phyloP scores from a whole-genome alignment of 2,329 filamentous ascomycete species.

The Paracamarosporium sp. region DNA sequence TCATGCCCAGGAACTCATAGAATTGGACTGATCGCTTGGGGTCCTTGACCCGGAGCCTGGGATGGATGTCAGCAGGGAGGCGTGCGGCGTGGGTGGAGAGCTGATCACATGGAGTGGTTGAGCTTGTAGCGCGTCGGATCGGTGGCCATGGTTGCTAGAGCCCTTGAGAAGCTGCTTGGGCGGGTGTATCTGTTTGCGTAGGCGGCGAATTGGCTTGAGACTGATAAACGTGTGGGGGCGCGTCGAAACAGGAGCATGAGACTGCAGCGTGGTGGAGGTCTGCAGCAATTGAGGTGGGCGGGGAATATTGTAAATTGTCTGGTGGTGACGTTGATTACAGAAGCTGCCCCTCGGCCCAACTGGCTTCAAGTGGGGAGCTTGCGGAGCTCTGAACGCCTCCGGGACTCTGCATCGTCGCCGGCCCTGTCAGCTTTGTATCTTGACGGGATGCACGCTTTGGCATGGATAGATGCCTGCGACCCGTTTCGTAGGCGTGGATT shows the following conservation, averaged over 20 bases:
- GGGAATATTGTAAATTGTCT: conserved; percentile 6
- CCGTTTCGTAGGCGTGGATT: neutral
- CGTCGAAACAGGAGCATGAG: conserved; percentile 34
- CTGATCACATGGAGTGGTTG: conserved; percentile 63
- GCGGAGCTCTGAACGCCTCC: neutral
- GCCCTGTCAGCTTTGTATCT: neutral
- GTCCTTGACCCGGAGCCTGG: conserved; percentile 92
- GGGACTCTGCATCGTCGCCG: neutral
- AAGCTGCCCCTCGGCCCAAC: neutral
- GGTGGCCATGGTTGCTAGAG: conserved; percentile 60
- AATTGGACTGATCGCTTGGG: conserved; percentile 85
- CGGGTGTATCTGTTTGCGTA: conserved; percentile 15
- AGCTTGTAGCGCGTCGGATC: conserved; percentile 70
- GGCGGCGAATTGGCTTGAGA: conserved; percentile 13
- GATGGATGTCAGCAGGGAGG: conserved; percentile 16
- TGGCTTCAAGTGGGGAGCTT: neutral
- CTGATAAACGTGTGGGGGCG: conserved; percentile 11
- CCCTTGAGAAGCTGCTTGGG: conserved; percentile 21
- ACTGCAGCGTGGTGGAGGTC: conserved; percentile 14
- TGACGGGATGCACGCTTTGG: too few species aligned
- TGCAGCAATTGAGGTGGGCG: conserved; percentile 11
- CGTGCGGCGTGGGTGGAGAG: neutral
- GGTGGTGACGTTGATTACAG: conserved; percentile 11
- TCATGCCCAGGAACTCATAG: conserved; percentile 92
- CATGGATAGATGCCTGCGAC: too few species aligned